Evolutionary conservation across 164 flowering plant genomes (phyloP).

Genomic region (Platanus orientalis): DNA sequence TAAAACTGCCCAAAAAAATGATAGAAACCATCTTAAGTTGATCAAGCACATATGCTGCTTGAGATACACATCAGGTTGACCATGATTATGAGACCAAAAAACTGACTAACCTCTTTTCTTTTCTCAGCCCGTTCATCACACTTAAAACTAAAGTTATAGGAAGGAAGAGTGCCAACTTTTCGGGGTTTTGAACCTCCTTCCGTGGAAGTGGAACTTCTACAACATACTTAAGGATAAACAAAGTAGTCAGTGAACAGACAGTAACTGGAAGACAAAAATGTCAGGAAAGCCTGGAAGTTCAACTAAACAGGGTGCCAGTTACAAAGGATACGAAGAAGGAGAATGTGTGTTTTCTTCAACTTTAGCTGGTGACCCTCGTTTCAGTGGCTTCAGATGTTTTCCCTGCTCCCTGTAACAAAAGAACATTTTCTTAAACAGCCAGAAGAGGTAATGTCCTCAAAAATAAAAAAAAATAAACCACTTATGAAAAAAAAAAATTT

Average conservation of each 20-base stretch:
- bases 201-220: constrained; percentile 24
- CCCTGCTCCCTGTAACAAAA: constrained; percentile 51
- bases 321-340: not conserved
- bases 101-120: constrained; percentile 3
- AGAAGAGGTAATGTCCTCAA: constrained; percentile 1
- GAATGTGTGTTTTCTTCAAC: not conserved
- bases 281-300: not conserved
- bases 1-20: not conserved
- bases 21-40: not conserved
- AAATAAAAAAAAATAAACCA: constrained; percentile 1
- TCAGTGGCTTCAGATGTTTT: constrained; percentile 3
- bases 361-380: not conserved
- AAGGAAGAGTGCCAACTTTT: not conserved
- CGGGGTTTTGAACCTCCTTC: not conserved
- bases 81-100: not conserved
- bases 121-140: constrained; percentile 4
- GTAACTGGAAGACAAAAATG: not conserved
- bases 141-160: not conserved
- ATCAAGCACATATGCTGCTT: not conserved
- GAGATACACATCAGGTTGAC: not conserved
- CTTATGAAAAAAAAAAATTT: not conserved
- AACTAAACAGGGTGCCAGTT: not conserved
- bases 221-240: not conserved
- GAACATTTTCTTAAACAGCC: constrained; percentile 12
- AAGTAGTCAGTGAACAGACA: not conserved